These are phyloP conservation scores for Aegilops sharonensis DNA, from an alignment of 176 grass and related monocot genomes.

Conservation along the genomic window DNA sequence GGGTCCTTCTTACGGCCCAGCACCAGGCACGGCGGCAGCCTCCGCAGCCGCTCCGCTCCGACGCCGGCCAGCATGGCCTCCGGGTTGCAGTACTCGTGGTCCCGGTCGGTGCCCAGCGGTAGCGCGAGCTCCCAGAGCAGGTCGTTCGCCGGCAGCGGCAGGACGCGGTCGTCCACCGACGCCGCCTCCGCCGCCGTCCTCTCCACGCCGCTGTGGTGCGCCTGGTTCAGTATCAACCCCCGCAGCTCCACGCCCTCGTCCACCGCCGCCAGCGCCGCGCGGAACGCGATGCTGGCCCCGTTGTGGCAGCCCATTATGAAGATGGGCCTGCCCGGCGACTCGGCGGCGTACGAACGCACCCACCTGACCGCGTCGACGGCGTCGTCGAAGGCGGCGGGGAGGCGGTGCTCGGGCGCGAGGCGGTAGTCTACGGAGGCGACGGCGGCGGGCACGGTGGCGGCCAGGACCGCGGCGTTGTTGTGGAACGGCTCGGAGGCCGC, in stretches of 20 bases:
- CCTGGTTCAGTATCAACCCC: conserved; percentile 70
- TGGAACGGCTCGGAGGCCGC: conserved; percentile 63
- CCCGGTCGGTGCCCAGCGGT: conserved; percentile 58
- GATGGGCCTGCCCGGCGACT: conserved; percentile 24
- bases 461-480: conserved; percentile 37
- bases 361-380: conserved; percentile 65
- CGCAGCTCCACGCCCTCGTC: conserved; percentile 40
- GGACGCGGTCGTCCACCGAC: conserved; percentile 55
- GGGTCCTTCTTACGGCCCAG: conserved; percentile 64
- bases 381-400: conserved; percentile 79
- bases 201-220: conserved; percentile 59
- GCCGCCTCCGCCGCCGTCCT: conserved; percentile 63
- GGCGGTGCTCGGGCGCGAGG: conserved; percentile 85
- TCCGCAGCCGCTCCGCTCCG: conserved; percentile 21
- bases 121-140: conserved; percentile 88
- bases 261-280: conserved; percentile 54
- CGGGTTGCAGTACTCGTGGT: conserved; percentile 84
- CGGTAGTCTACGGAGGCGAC: conserved; percentile 84
- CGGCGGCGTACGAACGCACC: conserved; percentile 41
- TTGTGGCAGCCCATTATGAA: conserved; percentile 85
- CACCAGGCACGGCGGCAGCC: conserved; percentile 73
- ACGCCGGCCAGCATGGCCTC: conserved; percentile 40
- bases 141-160: conserved; percentile 72
- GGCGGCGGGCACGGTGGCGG: conserved; percentile 46
- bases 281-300: conserved; percentile 73